These are phyloP conservation scores for Mycosphaerella sp. DNA, from an alignment of 2,329 filamentous ascomycete genomes.

Conservation along the genomic window DNA sequence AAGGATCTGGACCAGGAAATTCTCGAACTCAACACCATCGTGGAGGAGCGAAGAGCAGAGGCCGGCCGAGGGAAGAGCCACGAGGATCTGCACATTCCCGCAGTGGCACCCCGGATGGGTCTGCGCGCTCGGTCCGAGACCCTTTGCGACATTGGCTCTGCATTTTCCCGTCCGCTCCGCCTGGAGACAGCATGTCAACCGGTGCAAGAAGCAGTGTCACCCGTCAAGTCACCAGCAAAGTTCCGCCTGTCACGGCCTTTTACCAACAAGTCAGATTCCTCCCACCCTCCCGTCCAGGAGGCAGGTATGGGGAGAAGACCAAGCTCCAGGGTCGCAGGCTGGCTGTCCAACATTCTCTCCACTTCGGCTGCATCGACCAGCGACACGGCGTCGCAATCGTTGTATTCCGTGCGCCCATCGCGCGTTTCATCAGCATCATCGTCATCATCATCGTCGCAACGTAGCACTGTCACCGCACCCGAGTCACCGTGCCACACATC, in stretches of 20 bases:
- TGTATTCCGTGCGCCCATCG: slow-evolving; percentile 17
- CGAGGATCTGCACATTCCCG: slow-evolving; percentile 38
- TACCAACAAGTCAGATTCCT: slow-evolving; percentile 18
- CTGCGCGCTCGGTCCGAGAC: slow-evolving; percentile 44
- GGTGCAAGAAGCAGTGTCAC: slow-evolving; percentile 3
- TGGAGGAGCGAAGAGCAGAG: slow-evolving; percentile 43
- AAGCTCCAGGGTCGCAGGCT: slow-evolving; percentile 25
- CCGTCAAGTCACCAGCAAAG: slow-evolving; percentile 17
- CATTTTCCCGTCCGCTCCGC: slow-evolving; percentile 37
- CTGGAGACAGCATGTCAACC: slow-evolving; percentile 6
- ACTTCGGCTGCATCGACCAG: slow-evolving; percentile 8
- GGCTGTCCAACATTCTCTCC: slow-evolving; percentile 26
- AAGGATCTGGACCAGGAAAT: slow-evolving; percentile 41
- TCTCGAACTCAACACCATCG: slow-evolving; percentile 45
- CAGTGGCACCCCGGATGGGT: slow-evolving; percentile 41
- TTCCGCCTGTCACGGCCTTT: slow-evolving; percentile 21
- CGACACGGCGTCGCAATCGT: slow-evolving; percentile 11
- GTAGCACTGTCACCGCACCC: slow-evolving; percentile 22
- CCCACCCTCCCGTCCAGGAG: slow-evolving; percentile 6
- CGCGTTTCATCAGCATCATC: slow-evolving; percentile 10
- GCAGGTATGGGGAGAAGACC: slow-evolving; percentile 10
- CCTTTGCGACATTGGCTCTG: slow-evolving; percentile 44
- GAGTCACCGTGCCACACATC: slow-evolving; percentile 21
- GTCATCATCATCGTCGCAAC: slow-evolving; percentile 10
- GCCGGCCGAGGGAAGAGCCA: slow-evolving; percentile 23